Conservation (phyloP, 2,329 filamentous ascomycete genomes). For the Verticillium isaacii region DNA sequence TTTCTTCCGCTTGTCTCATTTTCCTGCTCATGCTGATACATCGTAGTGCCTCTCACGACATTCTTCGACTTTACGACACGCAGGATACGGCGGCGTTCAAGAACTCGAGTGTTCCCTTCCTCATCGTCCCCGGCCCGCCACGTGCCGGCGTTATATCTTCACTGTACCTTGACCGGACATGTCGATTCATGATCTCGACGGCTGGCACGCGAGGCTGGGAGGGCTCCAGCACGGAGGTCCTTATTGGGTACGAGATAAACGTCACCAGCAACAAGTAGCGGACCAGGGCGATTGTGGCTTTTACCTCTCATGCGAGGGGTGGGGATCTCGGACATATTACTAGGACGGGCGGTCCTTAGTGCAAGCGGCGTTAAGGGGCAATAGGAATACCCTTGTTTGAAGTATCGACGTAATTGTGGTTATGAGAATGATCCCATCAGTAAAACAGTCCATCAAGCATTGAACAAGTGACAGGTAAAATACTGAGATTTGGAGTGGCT, state of each 20-base stretch:
- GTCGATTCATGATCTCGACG: conserved; percentile 85
- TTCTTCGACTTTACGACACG: conserved; percentile 87
- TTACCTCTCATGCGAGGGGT: background rate
- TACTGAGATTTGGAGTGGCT: no score
- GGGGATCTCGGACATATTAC: background rate
- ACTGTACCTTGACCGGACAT: conserved; percentile 82
- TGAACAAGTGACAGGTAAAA: background rate
- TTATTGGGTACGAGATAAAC: conserved; percentile 89
- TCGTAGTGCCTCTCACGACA: conserved; percentile 82
- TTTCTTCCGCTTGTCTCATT: conserved; percentile 2
- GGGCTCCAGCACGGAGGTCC: conserved; percentile 79
- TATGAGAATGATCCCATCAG: background rate
- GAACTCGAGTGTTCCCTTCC: conserved; percentile 81
- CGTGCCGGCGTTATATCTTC: conserved; percentile 82
- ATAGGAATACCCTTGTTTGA: background rate
- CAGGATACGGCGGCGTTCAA: conserved; percentile 59
- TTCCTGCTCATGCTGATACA: conserved; percentile 8
- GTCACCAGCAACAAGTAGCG: conserved; percentile 16
- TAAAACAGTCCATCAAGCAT: background rate
- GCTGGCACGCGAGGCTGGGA: conserved; percentile 96
- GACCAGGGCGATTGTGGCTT: background rate
- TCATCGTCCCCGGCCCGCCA: conserved; percentile 87
- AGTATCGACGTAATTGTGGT: background rate
- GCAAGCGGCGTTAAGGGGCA: background rate
- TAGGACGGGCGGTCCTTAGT: background rate